These are phyloP conservation scores for Neurospora hispaniola DNA, from an alignment of 495 filamentous ascomycete species.

Conservation along the genomic window DNA sequence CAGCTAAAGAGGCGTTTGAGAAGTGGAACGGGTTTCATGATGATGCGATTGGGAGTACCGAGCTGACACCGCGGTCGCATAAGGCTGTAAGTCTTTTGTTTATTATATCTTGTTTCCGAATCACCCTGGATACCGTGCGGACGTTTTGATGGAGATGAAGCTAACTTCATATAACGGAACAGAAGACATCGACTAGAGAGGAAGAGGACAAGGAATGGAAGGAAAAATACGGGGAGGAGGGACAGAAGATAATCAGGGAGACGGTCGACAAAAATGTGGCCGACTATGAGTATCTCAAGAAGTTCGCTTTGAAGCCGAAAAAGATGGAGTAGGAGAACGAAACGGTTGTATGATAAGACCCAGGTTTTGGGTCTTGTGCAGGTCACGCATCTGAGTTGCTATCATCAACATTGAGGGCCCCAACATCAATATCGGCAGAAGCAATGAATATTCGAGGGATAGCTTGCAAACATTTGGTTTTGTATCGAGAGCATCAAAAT, in stretches of 20 bases:
- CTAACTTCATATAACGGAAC: neutral
- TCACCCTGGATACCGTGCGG: neutral
- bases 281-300: conserved; percentile 90
- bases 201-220: conserved; percentile 70
- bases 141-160: neutral
- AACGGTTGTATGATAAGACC: neutral
- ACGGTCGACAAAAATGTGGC: conserved; percentile 67
- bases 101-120: neutral
- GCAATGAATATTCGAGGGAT: neutral
- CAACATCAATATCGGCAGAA: neutral
- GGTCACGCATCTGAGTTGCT: neutral
- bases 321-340: neutral
- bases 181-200: conserved; percentile 38
- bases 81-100: conserved; percentile 50
- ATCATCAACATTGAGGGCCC: neutral
- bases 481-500: neutral
- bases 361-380: neutral
- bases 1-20: conserved; percentile 63
- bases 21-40: conserved; percentile 98
- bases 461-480: neutral
- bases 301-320: conserved; percentile 53
- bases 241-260: conserved; percentile 60
- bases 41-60: conserved; percentile 73
- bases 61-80: conserved; percentile 51
- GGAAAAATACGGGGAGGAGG: conserved; percentile 71